Evolutionary conservation across 1,284 basidiomycete genomes (phyloP), one percentile per base, ranked within the genome.

Genomic region (Phellopilus nigrolimitatus): DNA sequence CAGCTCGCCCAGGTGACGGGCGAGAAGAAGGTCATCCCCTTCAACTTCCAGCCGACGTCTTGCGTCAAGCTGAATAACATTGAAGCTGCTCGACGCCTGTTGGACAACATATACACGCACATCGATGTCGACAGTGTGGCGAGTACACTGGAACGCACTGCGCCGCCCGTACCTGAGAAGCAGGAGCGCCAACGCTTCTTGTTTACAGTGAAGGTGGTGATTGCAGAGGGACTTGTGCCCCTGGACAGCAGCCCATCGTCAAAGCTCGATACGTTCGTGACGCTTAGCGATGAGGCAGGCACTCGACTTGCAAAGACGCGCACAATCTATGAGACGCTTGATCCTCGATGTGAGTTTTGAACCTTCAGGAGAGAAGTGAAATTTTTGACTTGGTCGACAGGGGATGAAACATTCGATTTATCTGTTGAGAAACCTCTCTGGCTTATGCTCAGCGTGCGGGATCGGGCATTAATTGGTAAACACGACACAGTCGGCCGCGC

Each of bases 61-160:
- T 98, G 95, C 63, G 91, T 99, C 62, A 98, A 97, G 71, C 78
- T 99, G 42, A 99, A 99, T 73, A 98, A 99, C 65, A 87, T 99
- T 57, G 94, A 97, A 61, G 88, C 91, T 1, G 94, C 95, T 1
- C 81, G 95, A 9, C 82, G 83, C 53, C 75, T 97, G 48, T 75
- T 99, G 49, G 97, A 99, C 66, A 89, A 88, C 60, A 88, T 99
- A 75, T 99, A 98, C 67, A 84, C 79, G 47, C 88, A 91, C 59
- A 85, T 97, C 73, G 79, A 95, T 54, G 93, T 88, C 0, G 97
- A 99, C 69, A 84, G 86, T 63, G 80, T 95, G 55, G 82, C 89
- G 0, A 82, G 86, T 34, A 74, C 82, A 21, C 64, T 89, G 47
- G 68, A 73, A 56, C 71, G 73, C 21, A 71, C 73, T 34, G 78